Evolutionary conservation across 2,329 filamentous ascomycete species (phyloP).

Genomic region (Trichoderma polysporum): DNA sequence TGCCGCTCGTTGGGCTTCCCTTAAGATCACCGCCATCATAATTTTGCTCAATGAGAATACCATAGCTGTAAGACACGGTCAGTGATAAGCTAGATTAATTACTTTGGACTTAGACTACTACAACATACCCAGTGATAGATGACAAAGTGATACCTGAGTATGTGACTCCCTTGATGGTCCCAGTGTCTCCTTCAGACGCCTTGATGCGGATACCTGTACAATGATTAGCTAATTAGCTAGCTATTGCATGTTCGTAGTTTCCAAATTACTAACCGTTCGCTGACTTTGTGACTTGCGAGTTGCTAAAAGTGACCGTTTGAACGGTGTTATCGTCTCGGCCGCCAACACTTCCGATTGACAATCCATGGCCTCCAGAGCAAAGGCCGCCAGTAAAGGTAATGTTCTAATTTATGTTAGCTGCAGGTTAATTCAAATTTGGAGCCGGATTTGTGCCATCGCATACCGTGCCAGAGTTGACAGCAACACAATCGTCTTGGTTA

Average conservation of each 20-base stretch:
- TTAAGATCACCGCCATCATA: slow-evolving; percentile 48
- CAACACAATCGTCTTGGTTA: slow-evolving; percentile 63
- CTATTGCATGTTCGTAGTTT: not conserved
- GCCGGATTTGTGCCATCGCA: not conserved
- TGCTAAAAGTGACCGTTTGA: slow-evolving; percentile 48
- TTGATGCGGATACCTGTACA: slow-evolving; percentile 43
- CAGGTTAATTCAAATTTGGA: not conserved
- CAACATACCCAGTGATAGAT: slow-evolving; percentile 36
- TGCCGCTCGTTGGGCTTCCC: slow-evolving; percentile 44
- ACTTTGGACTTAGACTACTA: not conserved
- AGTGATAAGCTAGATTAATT: not conserved
- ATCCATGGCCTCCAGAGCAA: slow-evolving; percentile 46
- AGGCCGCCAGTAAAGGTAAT: slow-evolving; percentile 46
- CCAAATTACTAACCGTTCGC: slow-evolving; percentile 42
- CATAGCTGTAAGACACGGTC: slow-evolving; percentile 28
- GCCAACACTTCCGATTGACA: slow-evolving; percentile 46
- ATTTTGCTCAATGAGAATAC: slow-evolving; percentile 42
- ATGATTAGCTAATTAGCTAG: not conserved
- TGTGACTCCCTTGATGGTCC: slow-evolving; percentile 42
- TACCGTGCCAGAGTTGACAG: slow-evolving; percentile 51
- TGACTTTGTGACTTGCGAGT: slow-evolving; percentile 50
- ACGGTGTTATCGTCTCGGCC: slow-evolving; percentile 53
- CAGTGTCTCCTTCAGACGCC: slow-evolving; percentile 47
- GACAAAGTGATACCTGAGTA: slow-evolving; percentile 45
- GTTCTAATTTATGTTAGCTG: slow-evolving; percentile 28